Evolutionary conservation across 202 grass and related monocot species (phyloP), one percentile per base, ranked within the genome.

Genomic region (Bolboschoenoplectus hybrid): DNA sequence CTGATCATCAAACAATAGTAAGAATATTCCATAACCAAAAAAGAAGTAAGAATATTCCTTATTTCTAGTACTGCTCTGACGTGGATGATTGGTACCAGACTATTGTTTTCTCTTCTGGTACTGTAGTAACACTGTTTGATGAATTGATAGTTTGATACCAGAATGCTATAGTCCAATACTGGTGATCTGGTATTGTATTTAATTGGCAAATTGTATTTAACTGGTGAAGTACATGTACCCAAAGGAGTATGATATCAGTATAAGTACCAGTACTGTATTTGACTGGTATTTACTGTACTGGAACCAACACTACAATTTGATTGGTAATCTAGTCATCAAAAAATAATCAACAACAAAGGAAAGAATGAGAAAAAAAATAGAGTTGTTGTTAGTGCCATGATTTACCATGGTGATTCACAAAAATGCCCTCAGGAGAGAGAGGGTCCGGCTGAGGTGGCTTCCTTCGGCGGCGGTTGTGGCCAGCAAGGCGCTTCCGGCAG

Each of bases 401-500:
- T 81, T 75, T 88, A 97, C 95, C 90, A 38, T 94, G 84, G 63
- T 95, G 82, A 81, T 87, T 87, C 13, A 69, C 62, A 67, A 92
- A 95, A 74, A 92, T 65, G 70, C 38, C 78, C 11, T 69, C 83
- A 38, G 91, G 89, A 64, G 89, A 89, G 16, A 90, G 84, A 82
- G 91, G 85, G 45, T 93, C 91, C 0, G 88, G 74, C 71, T 97
- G 95, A 0, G 91, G 89, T 81, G 94, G 93, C 62, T 92, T 87
- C 12, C 94, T 92, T 9, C 94, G 90, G 38, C 87, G 87, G 6
- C 90, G 76, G 79, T 97, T 97, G 89, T 97, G 94, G 2, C 92
- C 92, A 10, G 92, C 90, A 17, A 97, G 92, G 38, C 95, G 89
- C 79, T 91, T 97, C 86, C 92, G 84, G 87, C 95, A 97, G 88